phyloP scores from a whole-genome alignment of 140 eudicot species.

The Stevia rebaudiana region DNA sequence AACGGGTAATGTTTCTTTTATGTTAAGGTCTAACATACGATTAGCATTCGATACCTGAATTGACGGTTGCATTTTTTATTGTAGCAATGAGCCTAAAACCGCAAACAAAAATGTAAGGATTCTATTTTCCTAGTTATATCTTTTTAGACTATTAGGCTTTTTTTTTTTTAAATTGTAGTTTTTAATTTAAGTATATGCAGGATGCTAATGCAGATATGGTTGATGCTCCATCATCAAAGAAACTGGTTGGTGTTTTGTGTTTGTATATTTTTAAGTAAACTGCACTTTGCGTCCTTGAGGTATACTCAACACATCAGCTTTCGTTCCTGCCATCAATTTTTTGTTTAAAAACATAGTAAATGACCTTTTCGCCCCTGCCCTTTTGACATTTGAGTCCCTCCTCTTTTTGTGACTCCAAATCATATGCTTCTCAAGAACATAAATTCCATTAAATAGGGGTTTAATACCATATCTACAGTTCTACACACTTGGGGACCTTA shows the following conservation, averaged over 20 bases:
- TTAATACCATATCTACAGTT: no score
- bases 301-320: no score
- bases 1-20: conserved; percentile 42
- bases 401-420: no score
- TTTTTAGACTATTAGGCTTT: no score
- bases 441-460: no score
- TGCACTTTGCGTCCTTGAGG: no score
- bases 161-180: not conserved
- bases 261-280: not conserved
- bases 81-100: conserved; percentile 42
- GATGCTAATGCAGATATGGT: conserved; percentile 51
- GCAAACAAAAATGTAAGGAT: conserved; percentile 12
- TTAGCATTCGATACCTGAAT: not conserved
- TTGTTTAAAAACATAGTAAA: no score
- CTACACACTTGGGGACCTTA: no score
- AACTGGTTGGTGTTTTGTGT: conserved; percentile 39
- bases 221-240: conserved; percentile 50
- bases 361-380: no score
- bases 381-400: no score
- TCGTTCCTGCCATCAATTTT: no score
- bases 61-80: not conserved
- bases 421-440: no score
- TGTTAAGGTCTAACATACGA: not conserved
- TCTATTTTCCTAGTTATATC: not conserved
- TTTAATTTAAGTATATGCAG: conserved; percentile 19